These are phyloP conservation scores for Trichoderma oligosporum DNA, from an alignment of 2,329 filamentous ascomycete species.

Conservation along the genomic window DNA sequence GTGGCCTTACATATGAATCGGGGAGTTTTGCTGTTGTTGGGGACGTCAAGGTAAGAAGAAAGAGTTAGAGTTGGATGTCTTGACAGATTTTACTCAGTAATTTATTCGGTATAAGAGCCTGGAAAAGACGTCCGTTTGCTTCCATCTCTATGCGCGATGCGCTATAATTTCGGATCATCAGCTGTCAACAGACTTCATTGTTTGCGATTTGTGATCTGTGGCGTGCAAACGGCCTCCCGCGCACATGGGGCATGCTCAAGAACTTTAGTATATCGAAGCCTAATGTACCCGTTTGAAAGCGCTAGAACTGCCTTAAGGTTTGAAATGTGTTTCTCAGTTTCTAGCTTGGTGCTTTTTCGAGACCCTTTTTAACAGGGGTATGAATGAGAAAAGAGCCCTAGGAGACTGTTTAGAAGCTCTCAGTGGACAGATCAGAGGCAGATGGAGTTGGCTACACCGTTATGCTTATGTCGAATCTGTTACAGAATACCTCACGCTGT, in stretches of 20 bases:
- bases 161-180: too few relatives aligned
- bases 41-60: neutral
- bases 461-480: constrained; percentile 25
- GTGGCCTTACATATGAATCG: too few relatives aligned
- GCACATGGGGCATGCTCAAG: neutral
- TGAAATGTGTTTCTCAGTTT: constrained; percentile 7
- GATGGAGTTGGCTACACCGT: too few relatives aligned
- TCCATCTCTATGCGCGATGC: too few relatives aligned
- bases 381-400: constrained; percentile 6
- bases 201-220: too few relatives aligned
- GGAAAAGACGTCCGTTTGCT: too few relatives aligned
- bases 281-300: neutral
- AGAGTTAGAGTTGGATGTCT: too few relatives aligned
- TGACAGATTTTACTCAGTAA: too few relatives aligned
- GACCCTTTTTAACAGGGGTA: neutral
- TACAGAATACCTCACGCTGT: constrained; percentile 18
- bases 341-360: neutral
- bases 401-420: neutral
- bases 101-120: too few relatives aligned
- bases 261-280: neutral
- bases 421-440: constrained; percentile 19
- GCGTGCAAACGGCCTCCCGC: neutral
- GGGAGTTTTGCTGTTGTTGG: too few relatives aligned
- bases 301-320: constrained; percentile 3
- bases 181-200: too few relatives aligned